Evolutionary conservation across 805 yeast species (phyloP), one percentile per base, ranked within the genome.

Genomic region (Barnettozyma wickerhamii): DNA sequence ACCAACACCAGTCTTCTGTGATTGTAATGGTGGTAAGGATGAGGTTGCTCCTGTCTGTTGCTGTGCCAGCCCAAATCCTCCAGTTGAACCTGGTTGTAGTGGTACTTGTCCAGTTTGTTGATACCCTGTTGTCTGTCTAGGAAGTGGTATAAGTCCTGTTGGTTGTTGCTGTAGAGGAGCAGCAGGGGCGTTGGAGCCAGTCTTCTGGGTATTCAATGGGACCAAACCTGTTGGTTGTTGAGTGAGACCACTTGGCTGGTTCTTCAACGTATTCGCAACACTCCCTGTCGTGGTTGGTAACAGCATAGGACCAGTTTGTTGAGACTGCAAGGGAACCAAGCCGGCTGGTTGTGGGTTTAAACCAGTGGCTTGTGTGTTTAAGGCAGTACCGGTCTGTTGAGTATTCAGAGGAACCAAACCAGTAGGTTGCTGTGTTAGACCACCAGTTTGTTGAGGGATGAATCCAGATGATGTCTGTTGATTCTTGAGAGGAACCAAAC

Each of bases 281-380:
- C 12, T 23, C 9, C 26, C 26, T 9, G 26, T 23, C 55, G 55
- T 7, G 81, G 74, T 45, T 68, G 33, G 17, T 34, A 35, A 15
- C 35, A 19, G 14, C 18, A 10, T 19, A 15, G 43, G 18, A 5
- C 53, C 56, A 10, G 55, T 50, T 19, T 37, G 43, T 29, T 50
- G 55, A n/a, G 20, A 31, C 19, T 58, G 30, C 38, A 83, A 76
- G 38, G 80, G 74, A 19, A 23, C 26, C 18, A 38, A 20, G 5
- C 46, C 86, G 2, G 91, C 82, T 41, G 74, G 74, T 56, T 82
- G 89, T 13, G 81, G 75, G 42, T 70, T 77, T 38, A 30, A 68
- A 2, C 89, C 86, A 4, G 91, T 83, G 40, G 74, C 74, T 55
- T 82, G 89, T 10, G 81, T 75, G 41, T 70, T 77, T 37, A 75